These are phyloP conservation scores for Penicillium lividum DNA, from an alignment of 495 filamentous ascomycete species.

Conservation along the genomic window DNA sequence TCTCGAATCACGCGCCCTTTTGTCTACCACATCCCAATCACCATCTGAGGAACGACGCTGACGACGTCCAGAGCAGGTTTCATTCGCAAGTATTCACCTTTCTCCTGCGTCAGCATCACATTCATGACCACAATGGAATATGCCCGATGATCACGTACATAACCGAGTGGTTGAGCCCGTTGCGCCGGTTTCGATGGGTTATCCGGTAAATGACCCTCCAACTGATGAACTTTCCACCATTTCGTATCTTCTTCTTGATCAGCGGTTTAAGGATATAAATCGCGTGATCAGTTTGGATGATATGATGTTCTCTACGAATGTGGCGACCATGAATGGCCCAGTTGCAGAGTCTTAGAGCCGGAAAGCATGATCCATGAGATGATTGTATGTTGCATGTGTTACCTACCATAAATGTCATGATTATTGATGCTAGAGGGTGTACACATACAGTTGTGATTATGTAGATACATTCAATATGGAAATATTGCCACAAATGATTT, in stretches of 20 bases:
- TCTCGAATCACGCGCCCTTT: not conserved
- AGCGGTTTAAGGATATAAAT: conserved; percentile 39
- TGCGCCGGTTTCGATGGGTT: not conserved
- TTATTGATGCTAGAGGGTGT: too few relatives aligned
- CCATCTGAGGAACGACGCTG: not conserved
- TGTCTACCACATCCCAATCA: not conserved
- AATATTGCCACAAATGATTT: too few relatives aligned
- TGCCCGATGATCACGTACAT: conserved; percentile 3
- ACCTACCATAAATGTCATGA: too few relatives aligned
- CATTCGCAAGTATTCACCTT: not conserved
- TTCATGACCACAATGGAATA: not conserved
- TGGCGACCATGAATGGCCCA: not conserved
- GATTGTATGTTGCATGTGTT: too few relatives aligned
- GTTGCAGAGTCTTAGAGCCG: too few relatives aligned
- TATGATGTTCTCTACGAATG: conserved; percentile 18
- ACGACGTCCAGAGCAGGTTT: not conserved
- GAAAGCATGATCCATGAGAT: too few relatives aligned
- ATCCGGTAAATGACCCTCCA: conserved; percentile 1
- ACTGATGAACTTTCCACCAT: conserved; percentile 34
- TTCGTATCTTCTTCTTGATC: conserved; percentile 37
- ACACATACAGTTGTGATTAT: too few relatives aligned
- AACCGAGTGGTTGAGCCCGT: conserved; percentile 5
- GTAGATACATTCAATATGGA: too few relatives aligned
- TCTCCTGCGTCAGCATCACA: not conserved
- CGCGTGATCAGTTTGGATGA: conserved; percentile 38